Conservation (phyloP, 768 basidiomycete genomes). For the Lanmaoa rubissima region DNA sequence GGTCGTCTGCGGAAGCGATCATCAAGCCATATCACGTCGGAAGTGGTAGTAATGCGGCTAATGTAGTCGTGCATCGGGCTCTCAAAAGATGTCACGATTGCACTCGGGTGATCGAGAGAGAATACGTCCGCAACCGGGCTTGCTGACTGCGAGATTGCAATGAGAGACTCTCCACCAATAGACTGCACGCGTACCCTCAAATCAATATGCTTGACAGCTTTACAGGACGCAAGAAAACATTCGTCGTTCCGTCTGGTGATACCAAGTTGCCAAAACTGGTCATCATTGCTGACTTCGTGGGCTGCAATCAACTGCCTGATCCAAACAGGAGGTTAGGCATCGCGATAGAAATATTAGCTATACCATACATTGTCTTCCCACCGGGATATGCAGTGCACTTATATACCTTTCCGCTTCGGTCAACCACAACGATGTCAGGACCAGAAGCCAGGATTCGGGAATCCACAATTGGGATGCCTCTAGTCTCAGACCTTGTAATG, state of each 20-base stretch:
- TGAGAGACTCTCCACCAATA: slow-evolving; percentile 2
- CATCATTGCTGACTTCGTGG: slow-evolving; percentile 11
- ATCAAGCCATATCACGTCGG: slow-evolving; percentile 70
- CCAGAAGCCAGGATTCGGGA: slow-evolving; percentile 38
- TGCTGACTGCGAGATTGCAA: slow-evolving; percentile 29
- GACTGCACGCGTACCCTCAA: slow-evolving; percentile 45
- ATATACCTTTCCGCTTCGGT: slow-evolving; percentile 53
- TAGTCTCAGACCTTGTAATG: slow-evolving; percentile 41
- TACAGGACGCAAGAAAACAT: slow-evolving; percentile 49
- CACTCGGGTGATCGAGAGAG: slow-evolving; percentile 30
- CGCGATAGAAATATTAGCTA: not conserved
- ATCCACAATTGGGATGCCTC: slow-evolving; percentile 45
- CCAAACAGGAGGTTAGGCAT: not conserved
- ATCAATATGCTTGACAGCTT: slow-evolving; percentile 47
- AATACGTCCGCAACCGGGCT: slow-evolving; percentile 34
- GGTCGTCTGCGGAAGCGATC: slow-evolving; percentile 55
- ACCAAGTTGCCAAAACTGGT: slow-evolving; percentile 55
- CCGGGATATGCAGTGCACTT: slow-evolving; percentile 39
- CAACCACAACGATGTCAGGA: slow-evolving; percentile 43
- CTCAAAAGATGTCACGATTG: slow-evolving; percentile 56
- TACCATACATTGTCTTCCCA: slow-evolving; percentile 41
- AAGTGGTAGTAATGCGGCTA: slow-evolving; percentile 57
- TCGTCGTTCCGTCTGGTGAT: slow-evolving; percentile 33
- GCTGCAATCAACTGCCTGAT: slow-evolving; percentile 22
- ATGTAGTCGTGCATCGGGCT: slow-evolving; percentile 41